Base-by-base conservation (phyloP, 2,329 filamentous ascomycete genomes). In the Cyphellophora europaea region DNA sequence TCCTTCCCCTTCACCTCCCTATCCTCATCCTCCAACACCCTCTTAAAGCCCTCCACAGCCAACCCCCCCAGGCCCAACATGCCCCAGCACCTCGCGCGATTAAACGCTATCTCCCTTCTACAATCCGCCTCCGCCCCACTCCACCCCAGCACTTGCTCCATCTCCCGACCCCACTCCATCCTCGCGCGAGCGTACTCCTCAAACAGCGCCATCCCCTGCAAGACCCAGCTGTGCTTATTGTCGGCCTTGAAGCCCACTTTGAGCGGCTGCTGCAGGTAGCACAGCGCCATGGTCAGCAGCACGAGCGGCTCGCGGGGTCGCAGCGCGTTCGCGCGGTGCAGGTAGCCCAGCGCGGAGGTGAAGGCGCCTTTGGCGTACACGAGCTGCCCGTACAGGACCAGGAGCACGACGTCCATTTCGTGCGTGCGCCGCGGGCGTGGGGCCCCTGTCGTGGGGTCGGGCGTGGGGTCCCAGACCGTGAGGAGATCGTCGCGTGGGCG, bases 381-480 rank as follows among this genome's bases (percentile, higher is more conserved):
- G 41, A 95, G 86, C 53, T 96, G 84, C 0, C 84, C 91, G 53
- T 95, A 96, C 1, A 94, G 71, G 55, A 88, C 82, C 10, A 98
- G 71, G 6, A 96, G 68, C 16, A 80, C 81, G 5, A 87, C 74
- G 54, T 96, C 88, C 42, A 93, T 68, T 11, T 72, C 63, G 13
- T 63, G 59, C 13, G 62, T 59, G 30, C 6, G 31, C 33, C 11
- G 30, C 19, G 25, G 32, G 33, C 13, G 10, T 58, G 51, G 17
- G 27, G 29, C n/a, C 11, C 5, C 15, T 28, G 28, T 33, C 32
- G 28, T 11, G 16, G 19, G 21, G 12, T 23, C 15, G 15, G 42
- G 32, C 32, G 37, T 39, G 21, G 21, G 21, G 8, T 8, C 21
- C 8, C n/a, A 25, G 21, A 25, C 21, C 8, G 21, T 25, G 16